These are phyloP conservation scores for Backusella luteola DNA, from an alignment of 192 early-diverging fungal species.

Conservation along the genomic window DNA sequence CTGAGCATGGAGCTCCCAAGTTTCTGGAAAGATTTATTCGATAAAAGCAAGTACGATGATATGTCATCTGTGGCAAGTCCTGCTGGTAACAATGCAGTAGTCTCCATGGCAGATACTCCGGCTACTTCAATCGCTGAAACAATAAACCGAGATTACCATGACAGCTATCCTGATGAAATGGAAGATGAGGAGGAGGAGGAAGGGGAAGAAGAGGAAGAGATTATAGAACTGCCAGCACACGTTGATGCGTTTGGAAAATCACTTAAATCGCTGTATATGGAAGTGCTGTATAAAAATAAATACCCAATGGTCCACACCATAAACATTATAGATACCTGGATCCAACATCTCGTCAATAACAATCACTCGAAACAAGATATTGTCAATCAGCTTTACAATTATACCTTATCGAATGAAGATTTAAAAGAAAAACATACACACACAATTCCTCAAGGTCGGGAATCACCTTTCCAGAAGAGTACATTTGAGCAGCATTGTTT, in stretches of 20 bases:
- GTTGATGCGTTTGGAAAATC: constrained; percentile 1
- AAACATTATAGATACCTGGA: constrained; percentile 1
- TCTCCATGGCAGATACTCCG: neutral
- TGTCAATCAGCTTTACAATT: neutral
- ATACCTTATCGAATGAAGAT: neutral
- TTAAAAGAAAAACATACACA: neutral
- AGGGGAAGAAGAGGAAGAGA: neutral
- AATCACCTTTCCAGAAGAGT: neutral
- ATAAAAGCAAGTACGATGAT: neutral
- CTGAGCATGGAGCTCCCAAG: neutral
- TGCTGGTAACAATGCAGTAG: neutral
- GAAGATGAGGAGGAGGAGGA: neutral
- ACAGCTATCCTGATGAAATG: neutral
- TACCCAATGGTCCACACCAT: neutral
- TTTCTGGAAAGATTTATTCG: neutral
- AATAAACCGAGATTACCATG: neutral
- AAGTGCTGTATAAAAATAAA: neutral
- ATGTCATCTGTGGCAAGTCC: neutral
- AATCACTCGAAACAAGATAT: constrained; percentile 5
- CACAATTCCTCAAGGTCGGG: neutral
- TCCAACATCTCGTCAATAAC: neutral
- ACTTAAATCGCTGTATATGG: neutral
- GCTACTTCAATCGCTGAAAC: neutral
- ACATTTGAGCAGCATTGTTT: neutral
- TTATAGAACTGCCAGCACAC: constrained; percentile 2